Conservation (phyloP, 768 basidiomycete genomes). For the Leccinum disarticulatum region DNA sequence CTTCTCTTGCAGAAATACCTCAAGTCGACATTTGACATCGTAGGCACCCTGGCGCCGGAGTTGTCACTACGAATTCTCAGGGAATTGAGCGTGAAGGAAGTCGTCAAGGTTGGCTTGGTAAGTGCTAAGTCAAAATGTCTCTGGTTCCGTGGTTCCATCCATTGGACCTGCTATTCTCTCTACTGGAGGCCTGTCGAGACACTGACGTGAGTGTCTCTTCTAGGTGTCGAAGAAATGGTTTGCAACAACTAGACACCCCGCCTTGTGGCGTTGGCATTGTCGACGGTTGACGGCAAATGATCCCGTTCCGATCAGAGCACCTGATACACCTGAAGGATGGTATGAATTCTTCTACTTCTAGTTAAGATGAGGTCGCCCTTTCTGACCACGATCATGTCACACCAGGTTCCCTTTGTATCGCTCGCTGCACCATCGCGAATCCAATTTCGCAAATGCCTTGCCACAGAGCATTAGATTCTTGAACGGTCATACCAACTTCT, state of each 20-base stretch:
- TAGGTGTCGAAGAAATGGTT: slow-evolving; percentile 47
- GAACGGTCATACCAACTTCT: slow-evolving; percentile 83
- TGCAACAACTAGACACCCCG: slow-evolving; percentile 51
- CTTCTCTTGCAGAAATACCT: slow-evolving; percentile 82
- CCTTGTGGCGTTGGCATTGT: slow-evolving; percentile 77
- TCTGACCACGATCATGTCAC: background rate
- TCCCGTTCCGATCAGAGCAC: slow-evolving; percentile 63
- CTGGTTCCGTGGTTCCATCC: background rate
- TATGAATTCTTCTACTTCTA: slow-evolving; percentile 33
- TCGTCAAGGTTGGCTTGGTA: slow-evolving; percentile 49
- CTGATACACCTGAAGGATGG: slow-evolving; percentile 71
- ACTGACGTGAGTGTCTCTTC: background rate
- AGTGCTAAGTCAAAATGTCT: slow-evolving; percentile 11
- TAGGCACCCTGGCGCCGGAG: slow-evolving; percentile 68
- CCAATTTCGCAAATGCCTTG: slow-evolving; percentile 73
- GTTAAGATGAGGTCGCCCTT: background rate
- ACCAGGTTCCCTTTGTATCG: slow-evolving; percentile 69
- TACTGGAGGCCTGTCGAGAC: background rate
- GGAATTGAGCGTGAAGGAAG: slow-evolving; percentile 55
- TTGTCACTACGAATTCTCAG: slow-evolving; percentile 65
- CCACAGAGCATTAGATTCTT: slow-evolving; percentile 80
- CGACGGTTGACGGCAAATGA: slow-evolving; percentile 70
- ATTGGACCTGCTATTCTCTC: background rate
- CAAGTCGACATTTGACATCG: slow-evolving; percentile 78
- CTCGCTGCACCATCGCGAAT: slow-evolving; percentile 80